phyloP scores from a whole-genome alignment of 2,329 filamentous ascomycete genomes.

The Pyrenochaeta sp. region DNA sequence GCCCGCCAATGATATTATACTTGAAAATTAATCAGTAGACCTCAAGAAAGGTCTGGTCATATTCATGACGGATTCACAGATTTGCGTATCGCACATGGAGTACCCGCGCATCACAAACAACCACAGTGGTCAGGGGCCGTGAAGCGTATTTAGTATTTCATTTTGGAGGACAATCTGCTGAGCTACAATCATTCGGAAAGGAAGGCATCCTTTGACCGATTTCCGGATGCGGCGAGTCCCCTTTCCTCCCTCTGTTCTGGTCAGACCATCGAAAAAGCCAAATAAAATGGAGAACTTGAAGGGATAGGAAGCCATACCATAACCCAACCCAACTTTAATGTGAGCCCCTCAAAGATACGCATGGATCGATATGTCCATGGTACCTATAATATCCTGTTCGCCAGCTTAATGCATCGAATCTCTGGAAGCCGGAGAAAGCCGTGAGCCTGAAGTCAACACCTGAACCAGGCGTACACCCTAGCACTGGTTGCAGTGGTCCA shows the following conservation, averaged over 20 bases:
- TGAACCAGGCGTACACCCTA: background rate
- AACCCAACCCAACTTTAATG: background rate
- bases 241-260: slow-evolving; percentile 6
- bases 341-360: background rate
- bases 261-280: slow-evolving; percentile 8
- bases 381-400: background rate
- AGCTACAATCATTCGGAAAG: background rate
- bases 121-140: background rate
- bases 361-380: background rate
- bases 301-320: slow-evolving; percentile 14
- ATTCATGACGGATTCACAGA: background rate
- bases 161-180: background rate
- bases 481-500: background rate
- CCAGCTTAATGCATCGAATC: background rate
- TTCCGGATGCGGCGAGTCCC: background rate
- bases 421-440: background rate
- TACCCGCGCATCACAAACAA: background rate
- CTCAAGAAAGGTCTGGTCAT: background rate
- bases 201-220: background rate
- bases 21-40: background rate
- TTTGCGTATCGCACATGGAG: background rate
- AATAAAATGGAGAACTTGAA: background rate
- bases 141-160: background rate
- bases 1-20: background rate
- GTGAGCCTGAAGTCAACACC: background rate